Evolutionary conservation across 441 rosid species (phyloP), one percentile per base, ranked within the genome.

Genomic region (Populus hybrid): DNA sequence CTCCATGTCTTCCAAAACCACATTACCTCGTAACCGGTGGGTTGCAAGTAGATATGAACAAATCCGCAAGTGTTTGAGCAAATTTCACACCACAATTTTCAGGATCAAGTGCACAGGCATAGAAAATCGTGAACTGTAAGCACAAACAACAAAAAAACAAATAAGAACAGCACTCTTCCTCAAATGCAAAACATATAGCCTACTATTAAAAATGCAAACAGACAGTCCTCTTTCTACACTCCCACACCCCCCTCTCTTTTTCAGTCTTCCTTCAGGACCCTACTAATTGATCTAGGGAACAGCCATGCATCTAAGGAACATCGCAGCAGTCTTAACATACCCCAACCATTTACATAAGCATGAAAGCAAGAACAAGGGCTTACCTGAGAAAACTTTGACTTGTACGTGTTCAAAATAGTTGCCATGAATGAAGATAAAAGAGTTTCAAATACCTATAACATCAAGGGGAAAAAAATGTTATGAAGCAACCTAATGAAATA

Each of bases 311-410:
- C 57, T 50, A 14, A 14, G 5, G 57, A 50, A 5, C 20, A 50
- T 14, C 57, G 6, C 20, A 5, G 57, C 57, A 50, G 57, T 38
- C 10, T 46, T 26, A 57, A 5, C 10, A 24, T 7, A 36, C 5
- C 42, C 21, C 28, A 14, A 36, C 35, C 16, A 21, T 57, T 67
- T 34, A 71, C 69, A 46, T 10, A 64, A 5, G 42, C 21, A 53
- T 1, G n/a, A 23, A 65, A 74, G 63, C 21, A 71, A 36, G 71
- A 75, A 18, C 18, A 20, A 18, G 16, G 14, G 53, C 72, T 71
- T 82, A 94, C 99, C 95, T 95, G 98, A 34, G 94, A 71, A 79
- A 95, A 87, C 81, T 94, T 95, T 70, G 95, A 90, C 87, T 91
- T 92, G 86, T 87, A 84, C 0, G 93, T 90, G 76, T 74, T 87